These are phyloP conservation scores for Barnettozyma sp. DNA, from an alignment of 805 yeast species.

Conservation along the genomic window DNA sequence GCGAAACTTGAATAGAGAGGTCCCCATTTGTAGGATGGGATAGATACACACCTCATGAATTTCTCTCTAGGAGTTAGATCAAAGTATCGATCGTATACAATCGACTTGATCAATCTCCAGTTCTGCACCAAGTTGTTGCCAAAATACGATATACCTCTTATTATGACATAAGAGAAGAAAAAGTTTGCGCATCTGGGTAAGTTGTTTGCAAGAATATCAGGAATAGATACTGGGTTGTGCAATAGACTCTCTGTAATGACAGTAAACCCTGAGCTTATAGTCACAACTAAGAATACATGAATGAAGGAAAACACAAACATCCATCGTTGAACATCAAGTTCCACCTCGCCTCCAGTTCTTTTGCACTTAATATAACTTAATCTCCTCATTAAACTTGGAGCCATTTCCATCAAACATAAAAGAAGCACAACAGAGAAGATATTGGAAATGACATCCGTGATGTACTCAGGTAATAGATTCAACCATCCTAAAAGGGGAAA, in stretches of 20 bases:
- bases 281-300: constrained; percentile 78
- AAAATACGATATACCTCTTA: constrained; percentile 69
- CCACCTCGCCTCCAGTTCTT: constrained; percentile 54
- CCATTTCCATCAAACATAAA: constrained; percentile 54
- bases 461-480: constrained; percentile 43
- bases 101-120: constrained; percentile 39
- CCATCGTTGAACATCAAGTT: constrained; percentile 70
- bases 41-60: constrained; percentile 36
- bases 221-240: constrained; percentile 66
- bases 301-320: constrained; percentile 71
- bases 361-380: constrained; percentile 51
- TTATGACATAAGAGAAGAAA: constrained; percentile 68
- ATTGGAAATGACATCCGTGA: constrained; percentile 50
- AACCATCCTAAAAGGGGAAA: constrained; percentile 57
- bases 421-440: constrained; percentile 63
- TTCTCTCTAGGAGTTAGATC: constrained; percentile 58
- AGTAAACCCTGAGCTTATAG: constrained; percentile 73
- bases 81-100: constrained; percentile 29
- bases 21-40: constrained; percentile 65
- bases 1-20: constrained; percentile 70
- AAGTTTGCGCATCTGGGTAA: constrained; percentile 84
- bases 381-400: constrained; percentile 49
- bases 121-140: constrained; percentile 66
- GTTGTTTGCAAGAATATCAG: constrained; percentile 65
- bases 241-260: constrained; percentile 54